These are phyloP conservation scores for Fusarium metavorans DNA, from an alignment of 2,329 filamentous ascomycete species.

Conservation along the genomic window DNA sequence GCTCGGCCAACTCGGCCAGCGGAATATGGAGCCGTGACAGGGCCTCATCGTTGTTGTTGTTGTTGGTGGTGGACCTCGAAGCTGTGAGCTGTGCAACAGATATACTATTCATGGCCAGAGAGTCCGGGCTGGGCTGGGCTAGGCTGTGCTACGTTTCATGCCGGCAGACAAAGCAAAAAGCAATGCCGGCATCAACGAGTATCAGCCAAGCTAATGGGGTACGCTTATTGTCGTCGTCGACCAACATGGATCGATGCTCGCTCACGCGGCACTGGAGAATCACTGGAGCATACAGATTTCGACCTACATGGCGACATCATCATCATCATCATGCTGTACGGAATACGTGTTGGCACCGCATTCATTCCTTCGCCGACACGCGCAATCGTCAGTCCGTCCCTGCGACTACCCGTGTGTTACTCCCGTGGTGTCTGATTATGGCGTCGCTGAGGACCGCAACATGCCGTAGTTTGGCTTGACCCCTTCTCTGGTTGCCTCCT, in stretches of 20 bases:
- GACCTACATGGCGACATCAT: neutral
- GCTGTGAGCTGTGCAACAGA: slow-evolving; percentile 12
- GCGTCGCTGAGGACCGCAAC: neutral
- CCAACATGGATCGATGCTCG: slow-evolving; percentile 20
- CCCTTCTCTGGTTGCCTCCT: neutral
- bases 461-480: neutral
- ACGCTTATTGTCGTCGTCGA: neutral
- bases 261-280: neutral
- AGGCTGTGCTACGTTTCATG: slow-evolving; percentile 28
- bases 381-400: slow-evolving; percentile 19
- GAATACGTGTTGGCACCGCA: slow-evolving; percentile 19
- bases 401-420: slow-evolving; percentile 15
- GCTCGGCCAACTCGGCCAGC: neutral
- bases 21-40: slow-evolving; percentile 3
- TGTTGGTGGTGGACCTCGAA: neutral
- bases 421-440: neutral
- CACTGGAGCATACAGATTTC: neutral
- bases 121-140: neutral
- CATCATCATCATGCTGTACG: neutral
- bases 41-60: neutral
- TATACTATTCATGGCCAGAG: slow-evolving; percentile 22
- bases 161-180: slow-evolving; percentile 12
- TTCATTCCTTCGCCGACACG: slow-evolving; percentile 7
- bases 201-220: slow-evolving; percentile 2
- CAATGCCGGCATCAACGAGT: slow-evolving; percentile 1